Percentiles rank a stretch among this genome's conserved stretches.
phyloP scores from a whole-genome alignment of 2,329 filamentous ascomycete species.

The Pseudocercospora fuligena region DNA sequence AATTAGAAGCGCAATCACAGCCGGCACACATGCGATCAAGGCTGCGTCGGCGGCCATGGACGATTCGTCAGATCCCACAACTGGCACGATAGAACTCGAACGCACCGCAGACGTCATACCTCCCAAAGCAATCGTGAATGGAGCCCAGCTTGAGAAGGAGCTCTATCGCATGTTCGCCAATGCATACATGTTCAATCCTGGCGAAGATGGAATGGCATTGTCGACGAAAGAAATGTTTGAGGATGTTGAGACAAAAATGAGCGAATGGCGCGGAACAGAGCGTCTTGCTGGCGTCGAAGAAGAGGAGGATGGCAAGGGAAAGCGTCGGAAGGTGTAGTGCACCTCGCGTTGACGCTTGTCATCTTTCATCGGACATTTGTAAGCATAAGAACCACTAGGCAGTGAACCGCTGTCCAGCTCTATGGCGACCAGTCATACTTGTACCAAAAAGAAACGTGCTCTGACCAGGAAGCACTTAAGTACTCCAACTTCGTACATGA shows the following conservation, averaged over 20 bases:
- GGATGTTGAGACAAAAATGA: slow-evolving; percentile 79
- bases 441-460: background rate
- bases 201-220: slow-evolving; percentile 86
- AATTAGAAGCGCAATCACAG: slow-evolving; percentile 54
- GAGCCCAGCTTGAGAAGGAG: slow-evolving; percentile 88
- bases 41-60: slow-evolving; percentile 50
- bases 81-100: slow-evolving; percentile 63
- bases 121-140: slow-evolving; percentile 90
- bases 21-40: slow-evolving; percentile 63
- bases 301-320: slow-evolving; percentile 37
- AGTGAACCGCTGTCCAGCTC: background rate
- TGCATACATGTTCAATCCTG: slow-evolving; percentile 96
- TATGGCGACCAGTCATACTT: background rate
- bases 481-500: background rate
- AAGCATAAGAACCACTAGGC: background rate
- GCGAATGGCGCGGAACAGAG: slow-evolving; percentile 76
- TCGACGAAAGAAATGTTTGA: slow-evolving; percentile 89
- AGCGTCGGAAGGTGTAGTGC: slow-evolving; percentile 31
- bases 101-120: slow-evolving; percentile 78
- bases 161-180: slow-evolving; percentile 97
- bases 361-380: slow-evolving; percentile 1
- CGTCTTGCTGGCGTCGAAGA: slow-evolving; percentile 36
- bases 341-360: slow-evolving; percentile 7
- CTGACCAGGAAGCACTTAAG: background rate
- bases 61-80: slow-evolving; percentile 58